Evolutionary conservation across 1,139 yeast genomes (phyloP).

Genomic region (Entelexis sorbosivorans): DNA sequence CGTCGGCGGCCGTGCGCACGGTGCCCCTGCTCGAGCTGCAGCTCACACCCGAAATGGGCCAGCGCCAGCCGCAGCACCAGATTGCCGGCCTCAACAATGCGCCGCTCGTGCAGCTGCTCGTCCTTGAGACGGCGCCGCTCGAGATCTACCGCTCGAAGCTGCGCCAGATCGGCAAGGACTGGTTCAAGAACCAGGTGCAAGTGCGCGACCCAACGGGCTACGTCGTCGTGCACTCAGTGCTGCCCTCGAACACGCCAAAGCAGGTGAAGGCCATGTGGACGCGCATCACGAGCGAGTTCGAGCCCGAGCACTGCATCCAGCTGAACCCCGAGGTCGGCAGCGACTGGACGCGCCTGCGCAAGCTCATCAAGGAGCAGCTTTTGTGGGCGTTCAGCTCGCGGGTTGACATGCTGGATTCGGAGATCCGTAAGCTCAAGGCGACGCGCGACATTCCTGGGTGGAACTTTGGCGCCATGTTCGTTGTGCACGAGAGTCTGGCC

Average conservation of each 20-base stretch:
- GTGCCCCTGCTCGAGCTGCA: slow-evolving; percentile 52
- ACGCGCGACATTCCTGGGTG: slow-evolving; percentile 32
- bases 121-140: slow-evolving; percentile 52
- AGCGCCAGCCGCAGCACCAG: slow-evolving; percentile 31
- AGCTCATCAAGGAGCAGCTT: slow-evolving; percentile 43
- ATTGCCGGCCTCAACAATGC: slow-evolving; percentile 36
- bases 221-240: slow-evolving; percentile 49
- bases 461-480: slow-evolving; percentile 38
- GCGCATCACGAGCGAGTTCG: slow-evolving; percentile 59
- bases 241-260: slow-evolving; percentile 33
- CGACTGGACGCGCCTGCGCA: slow-evolving; percentile 41
- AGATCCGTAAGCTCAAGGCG: slow-evolving; percentile 31
- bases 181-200: slow-evolving; percentile 50
- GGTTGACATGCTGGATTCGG: slow-evolving; percentile 35
- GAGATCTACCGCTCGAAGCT: slow-evolving; percentile 68
- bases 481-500: slow-evolving; percentile 40
- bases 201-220: slow-evolving; percentile 48
- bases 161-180: slow-evolving; percentile 72
- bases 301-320: slow-evolving; percentile 33
- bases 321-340: slow-evolving; percentile 25
- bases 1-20: slow-evolving; percentile 38
- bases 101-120: slow-evolving; percentile 58
- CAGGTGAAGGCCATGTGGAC: slow-evolving; percentile 51
- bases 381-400: slow-evolving; percentile 47
- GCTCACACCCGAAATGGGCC: slow-evolving; percentile 48